Conservation (phyloP, 2,329 filamentous ascomycete species). For the Pyrenophora graminea region DNA sequence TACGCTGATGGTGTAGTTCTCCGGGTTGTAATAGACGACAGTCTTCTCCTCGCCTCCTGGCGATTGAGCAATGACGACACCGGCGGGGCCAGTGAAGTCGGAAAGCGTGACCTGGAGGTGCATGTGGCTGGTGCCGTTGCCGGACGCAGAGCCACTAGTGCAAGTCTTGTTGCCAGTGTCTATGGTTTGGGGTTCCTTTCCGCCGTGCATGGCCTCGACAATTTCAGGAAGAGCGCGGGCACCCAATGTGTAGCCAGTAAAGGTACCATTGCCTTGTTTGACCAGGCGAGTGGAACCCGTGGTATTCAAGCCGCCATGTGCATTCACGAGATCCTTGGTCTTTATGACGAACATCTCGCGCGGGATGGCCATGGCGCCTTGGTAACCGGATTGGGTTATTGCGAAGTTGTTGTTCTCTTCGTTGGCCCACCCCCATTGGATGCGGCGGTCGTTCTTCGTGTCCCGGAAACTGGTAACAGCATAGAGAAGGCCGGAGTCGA, state of each 20-base stretch:
- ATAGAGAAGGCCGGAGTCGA: conserved; percentile 52
- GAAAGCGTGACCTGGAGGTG: conserved; percentile 48
- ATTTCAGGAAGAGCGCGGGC: conserved; percentile 52
- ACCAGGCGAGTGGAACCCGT: conserved; percentile 45
- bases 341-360: conserved; percentile 55
- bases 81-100: conserved; percentile 47
- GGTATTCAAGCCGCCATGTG: conserved; percentile 38
- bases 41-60: conserved; percentile 52
- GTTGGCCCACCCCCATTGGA: conserved; percentile 54
- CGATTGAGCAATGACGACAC: conserved; percentile 51
- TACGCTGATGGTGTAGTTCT: conserved; percentile 53
- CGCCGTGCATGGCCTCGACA: conserved; percentile 45
- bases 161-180: conserved; percentile 20
- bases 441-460: conserved; percentile 53
- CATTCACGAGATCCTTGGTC: conserved; percentile 45
- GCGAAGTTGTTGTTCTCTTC: conserved; percentile 52
- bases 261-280: conserved; percentile 45
- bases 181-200: conserved; percentile 29
- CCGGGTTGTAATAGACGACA: conserved; percentile 51
- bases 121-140: conserved; percentile 45
- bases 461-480: conserved; percentile 55
- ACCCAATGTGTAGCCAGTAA: conserved; percentile 52
- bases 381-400: conserved; percentile 50
- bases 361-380: conserved; percentile 51
- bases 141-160: conserved; percentile 29